Percentiles rank a stretch among this genome's conserved stretches.
Evolutionary conservation across 768 basidiomycete genomes (phyloP).

Genomic region (Kondoa subrosea): DNA sequence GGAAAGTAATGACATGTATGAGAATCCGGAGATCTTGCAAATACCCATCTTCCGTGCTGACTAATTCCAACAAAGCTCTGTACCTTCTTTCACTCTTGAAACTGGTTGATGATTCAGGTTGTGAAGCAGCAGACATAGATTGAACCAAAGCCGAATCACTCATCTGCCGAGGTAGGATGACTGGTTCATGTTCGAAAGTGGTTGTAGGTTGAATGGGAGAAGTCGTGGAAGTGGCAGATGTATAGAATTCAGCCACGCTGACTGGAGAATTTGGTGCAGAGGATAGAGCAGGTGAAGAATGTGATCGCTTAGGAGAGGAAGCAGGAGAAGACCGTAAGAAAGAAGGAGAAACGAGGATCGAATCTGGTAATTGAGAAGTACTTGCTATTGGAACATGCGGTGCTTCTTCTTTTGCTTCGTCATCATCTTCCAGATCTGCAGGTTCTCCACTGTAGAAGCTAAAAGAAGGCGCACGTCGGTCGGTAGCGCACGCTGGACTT

Average conservation of each 20-base stretch:
- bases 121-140: background rate
- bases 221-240: background rate
- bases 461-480: background rate
- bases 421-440: background rate
- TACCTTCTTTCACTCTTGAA: constrained; percentile 33
- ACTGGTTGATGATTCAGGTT: background rate
- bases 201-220: background rate
- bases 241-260: background rate
- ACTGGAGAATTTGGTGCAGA: background rate
- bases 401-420: background rate
- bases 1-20: constrained; percentile 45
- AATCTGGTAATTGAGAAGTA: background rate
- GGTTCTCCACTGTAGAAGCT: background rate
- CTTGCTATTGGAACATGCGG: background rate
- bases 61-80: constrained; percentile 67
- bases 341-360: background rate
- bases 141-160: constrained; percentile 1
- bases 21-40: constrained; percentile 58
- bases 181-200: background rate
- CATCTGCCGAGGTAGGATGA: background rate
- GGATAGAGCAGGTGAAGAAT: background rate
- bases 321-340: background rate
- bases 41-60: constrained; percentile 71
- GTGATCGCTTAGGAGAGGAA: background rate
- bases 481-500: background rate